Evolutionary conservation across 2,329 filamentous ascomycete species (phyloP).

Genomic region (Drechslerella stenobrocha): DNA sequence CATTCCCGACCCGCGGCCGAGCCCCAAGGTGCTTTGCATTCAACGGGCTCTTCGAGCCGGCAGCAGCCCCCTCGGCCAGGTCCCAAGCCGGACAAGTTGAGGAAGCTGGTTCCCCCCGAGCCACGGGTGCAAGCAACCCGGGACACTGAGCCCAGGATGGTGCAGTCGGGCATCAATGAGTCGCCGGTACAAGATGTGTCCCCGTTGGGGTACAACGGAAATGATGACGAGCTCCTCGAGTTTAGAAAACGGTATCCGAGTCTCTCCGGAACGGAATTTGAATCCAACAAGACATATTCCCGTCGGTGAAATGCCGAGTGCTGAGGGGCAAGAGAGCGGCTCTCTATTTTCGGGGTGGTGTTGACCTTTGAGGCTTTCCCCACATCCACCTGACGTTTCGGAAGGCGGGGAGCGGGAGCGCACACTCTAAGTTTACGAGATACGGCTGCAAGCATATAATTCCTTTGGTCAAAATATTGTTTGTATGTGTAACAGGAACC

Average conservation of each 20-base stretch:
- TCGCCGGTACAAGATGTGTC: constrained; percentile 34
- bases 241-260: constrained; percentile 44
- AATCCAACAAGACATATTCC: constrained; percentile 24
- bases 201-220: constrained; percentile 11
- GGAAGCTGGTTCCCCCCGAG: constrained; percentile 25
- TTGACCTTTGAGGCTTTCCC: not conserved
- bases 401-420: too few relatives aligned
- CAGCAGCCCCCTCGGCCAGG: constrained; percentile 31
- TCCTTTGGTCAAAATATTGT: too few relatives aligned
- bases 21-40: constrained; percentile 10
- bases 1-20: constrained; percentile 34
- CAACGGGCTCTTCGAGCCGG: constrained; percentile 11
- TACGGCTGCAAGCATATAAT: too few relatives aligned
- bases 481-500: too few relatives aligned
- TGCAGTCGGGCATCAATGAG: constrained; percentile 27
- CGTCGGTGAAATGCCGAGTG: constrained; percentile 21
- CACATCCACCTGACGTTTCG: not conserved
- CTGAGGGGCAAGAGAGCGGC: constrained; percentile 4
- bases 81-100: constrained; percentile 39
- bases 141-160: constrained; percentile 21
- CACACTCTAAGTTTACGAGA: too few relatives aligned
- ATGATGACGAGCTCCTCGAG: constrained; percentile 41
- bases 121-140: constrained; percentile 13
- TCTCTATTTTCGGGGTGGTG: constrained; percentile 8
- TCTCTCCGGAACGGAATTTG: constrained; percentile 42